These are phyloP conservation scores for Mimosa pudica DNA, from an alignment of 306 rosid genomes.

Conservation along the genomic window DNA sequence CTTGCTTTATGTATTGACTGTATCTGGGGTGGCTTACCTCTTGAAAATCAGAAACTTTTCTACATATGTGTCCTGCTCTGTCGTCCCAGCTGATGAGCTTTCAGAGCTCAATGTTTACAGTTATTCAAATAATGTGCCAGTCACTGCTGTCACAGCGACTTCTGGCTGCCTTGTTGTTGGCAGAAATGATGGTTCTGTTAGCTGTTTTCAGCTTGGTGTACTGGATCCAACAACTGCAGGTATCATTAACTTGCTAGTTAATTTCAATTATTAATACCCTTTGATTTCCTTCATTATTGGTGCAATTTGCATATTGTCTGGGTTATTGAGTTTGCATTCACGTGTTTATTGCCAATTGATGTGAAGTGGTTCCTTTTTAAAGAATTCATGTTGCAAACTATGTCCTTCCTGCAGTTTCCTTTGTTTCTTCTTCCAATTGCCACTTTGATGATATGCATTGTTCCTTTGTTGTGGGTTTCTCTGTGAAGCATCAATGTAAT, in stretches of 20 bases:
- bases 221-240: conserved; percentile 69
- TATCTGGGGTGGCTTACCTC: conserved; percentile 68
- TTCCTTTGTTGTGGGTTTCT: conserved; percentile 23
- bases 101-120: conserved; percentile 51
- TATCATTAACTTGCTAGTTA: conserved; percentile 36
- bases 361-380: conserved; percentile 13
- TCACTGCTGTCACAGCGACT: conserved; percentile 59
- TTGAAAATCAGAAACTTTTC: conserved; percentile 61
- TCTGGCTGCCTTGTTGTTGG: conserved; percentile 76
- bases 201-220: conserved; percentile 71
- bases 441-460: background rate
- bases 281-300: background rate
- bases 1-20: conserved; percentile 69
- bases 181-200: conserved; percentile 69
- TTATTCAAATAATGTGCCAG: conserved; percentile 41
- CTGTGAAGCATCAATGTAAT: conserved; percentile 25
- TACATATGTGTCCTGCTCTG: conserved; percentile 50
- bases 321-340: conserved; percentile 18
- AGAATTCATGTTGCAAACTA: background rate
- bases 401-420: background rate
- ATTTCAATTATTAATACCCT: background rate
- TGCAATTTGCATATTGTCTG: background rate
- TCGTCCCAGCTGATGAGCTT: conserved; percentile 55
- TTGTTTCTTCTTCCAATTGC: conserved; percentile 29
- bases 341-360: background rate